Conservation (phyloP, 164 flowering plant genomes). For the Kalanchoe fedtschenkoi region DNA sequence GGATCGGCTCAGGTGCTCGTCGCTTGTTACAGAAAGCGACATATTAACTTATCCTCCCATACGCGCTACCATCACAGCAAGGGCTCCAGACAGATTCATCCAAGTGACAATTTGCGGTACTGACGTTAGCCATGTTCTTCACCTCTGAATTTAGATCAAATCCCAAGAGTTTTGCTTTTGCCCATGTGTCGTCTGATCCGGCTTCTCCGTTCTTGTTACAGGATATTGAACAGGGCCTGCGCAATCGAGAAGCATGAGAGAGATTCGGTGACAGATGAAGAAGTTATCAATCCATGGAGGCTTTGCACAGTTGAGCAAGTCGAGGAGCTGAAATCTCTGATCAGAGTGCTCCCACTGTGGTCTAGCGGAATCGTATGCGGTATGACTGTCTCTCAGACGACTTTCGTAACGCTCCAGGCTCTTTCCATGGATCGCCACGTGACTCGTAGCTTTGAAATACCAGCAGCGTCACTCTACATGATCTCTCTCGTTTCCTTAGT, state of each 20-base stretch:
- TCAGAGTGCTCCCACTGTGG: conserved; percentile 23
- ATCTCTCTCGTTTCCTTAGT: conserved; percentile 21
- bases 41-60: conserved; percentile 8
- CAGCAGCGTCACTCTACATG: conserved; percentile 36
- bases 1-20: conserved; percentile 21
- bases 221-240: conserved; percentile 18
- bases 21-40: conserved; percentile 17
- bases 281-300: conserved; percentile 11
- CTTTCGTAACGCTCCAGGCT: conserved; percentile 36
- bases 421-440: conserved; percentile 44
- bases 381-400: conserved; percentile 11
- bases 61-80: conserved; percentile 11
- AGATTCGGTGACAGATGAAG: conserved; percentile 2
- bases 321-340: conserved; percentile 22
- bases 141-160: neutral
- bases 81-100: conserved; percentile 11
- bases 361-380: conserved; percentile 18
- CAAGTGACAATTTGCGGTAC: conserved; percentile 23
- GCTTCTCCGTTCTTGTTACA: neutral
- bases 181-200: neutral
- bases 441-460: conserved; percentile 33
- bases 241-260: neutral
- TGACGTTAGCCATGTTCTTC: conserved; percentile 33
- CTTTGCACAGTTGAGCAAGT: conserved; percentile 30
- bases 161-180: no score